Conservation (phyloP, 345 rosid species). For the Leavenworthia alabamica region DNA sequence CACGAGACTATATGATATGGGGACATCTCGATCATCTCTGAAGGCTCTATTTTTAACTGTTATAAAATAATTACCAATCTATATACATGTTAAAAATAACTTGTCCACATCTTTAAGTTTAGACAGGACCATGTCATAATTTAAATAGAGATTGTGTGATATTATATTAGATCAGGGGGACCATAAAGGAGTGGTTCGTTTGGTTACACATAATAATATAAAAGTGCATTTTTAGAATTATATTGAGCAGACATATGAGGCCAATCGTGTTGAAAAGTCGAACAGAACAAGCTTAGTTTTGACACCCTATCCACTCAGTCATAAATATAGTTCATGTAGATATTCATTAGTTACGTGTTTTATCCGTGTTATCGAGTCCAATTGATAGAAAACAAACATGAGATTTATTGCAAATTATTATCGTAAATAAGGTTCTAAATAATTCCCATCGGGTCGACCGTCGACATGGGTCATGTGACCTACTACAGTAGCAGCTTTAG, state of each 20-base stretch:
- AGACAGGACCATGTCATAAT: not conserved
- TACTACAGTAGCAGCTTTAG: not conserved
- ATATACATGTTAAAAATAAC: not conserved
- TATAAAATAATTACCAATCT: not conserved
- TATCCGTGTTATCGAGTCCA: not conserved
- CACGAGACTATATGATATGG: slow-evolving; percentile 7
- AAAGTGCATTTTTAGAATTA: not conserved
- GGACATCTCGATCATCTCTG: not conserved
- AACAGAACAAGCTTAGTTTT: not conserved
- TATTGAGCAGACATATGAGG: not conserved
- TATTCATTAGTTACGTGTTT: not conserved
- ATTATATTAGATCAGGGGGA: slow-evolving; percentile 16
- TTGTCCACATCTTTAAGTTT: slow-evolving; percentile 9
- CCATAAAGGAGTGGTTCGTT: slow-evolving; percentile 20
- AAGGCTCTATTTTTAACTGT: not conserved
- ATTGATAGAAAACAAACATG: not conserved
- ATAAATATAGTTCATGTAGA: not conserved
- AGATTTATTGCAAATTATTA: not conserved
- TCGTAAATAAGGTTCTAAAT: not conserved
- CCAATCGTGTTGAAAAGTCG: slow-evolving; percentile 11
- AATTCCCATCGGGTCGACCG: not conserved
- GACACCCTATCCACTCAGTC: not conserved
- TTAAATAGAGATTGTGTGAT: slow-evolving; percentile 1
- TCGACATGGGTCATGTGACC: not conserved
- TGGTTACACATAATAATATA: slow-evolving; percentile 8